phyloP scores from a whole-genome alignment of 108 stramenopile genomes.

The Cylindrotheca closterium region DNA sequence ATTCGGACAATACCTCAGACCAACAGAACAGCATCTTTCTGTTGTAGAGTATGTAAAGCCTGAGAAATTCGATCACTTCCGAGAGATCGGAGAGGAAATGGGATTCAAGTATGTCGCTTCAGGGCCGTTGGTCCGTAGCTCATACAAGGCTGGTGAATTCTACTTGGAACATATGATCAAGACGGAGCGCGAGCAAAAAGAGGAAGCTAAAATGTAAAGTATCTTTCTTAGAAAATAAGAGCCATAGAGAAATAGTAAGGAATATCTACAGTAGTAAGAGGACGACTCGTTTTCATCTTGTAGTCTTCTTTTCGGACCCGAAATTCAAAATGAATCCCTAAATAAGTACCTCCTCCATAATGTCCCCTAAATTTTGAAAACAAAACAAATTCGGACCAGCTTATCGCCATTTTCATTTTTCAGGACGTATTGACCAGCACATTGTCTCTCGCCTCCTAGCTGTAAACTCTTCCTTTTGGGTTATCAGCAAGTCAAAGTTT shows the following conservation, averaged over 20 bases:
- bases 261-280: constrained; percentile 7
- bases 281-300: no score
- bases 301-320: no score
- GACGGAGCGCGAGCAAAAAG: constrained; percentile 54
- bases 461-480: no score
- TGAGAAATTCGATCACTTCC: constrained; percentile 89
- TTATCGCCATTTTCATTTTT: no score
- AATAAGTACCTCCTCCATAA: no score
- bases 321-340: no score
- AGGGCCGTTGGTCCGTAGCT: constrained; percentile 95
- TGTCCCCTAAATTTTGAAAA: no score
- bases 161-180: constrained; percentile 93
- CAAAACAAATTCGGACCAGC: no score
- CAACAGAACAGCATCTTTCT: constrained; percentile 92
- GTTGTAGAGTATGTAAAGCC: constrained; percentile 97
- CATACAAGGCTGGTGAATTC: constrained; percentile 97
- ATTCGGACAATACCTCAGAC: constrained; percentile 97
- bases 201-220: constrained; percentile 2
- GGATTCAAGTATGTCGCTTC: constrained; percentile 98
- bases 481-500: no score
- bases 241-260: constrained; percentile 3
- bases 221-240: no score
- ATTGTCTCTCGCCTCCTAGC: no score
- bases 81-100: constrained; percentile 80
- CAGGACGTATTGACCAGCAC: no score